Base-by-base conservation (phyloP, 2,329 filamentous ascomycete species). In the Neonectria hederae region DNA sequence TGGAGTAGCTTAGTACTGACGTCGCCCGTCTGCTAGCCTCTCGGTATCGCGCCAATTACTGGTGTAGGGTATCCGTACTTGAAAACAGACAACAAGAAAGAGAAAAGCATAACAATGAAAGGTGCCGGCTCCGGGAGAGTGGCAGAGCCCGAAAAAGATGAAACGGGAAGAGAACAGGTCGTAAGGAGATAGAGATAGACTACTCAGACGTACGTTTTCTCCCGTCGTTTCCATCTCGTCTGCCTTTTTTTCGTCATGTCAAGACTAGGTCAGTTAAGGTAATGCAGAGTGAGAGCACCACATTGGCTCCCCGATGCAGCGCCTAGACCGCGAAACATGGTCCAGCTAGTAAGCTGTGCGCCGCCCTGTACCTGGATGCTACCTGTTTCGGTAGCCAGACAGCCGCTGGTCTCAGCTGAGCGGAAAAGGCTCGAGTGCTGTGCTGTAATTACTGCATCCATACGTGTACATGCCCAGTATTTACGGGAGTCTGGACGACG, bases 291-390 rank as follows among this genome's bases (percentile, higher is more conserved):
- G n/a, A n/a, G n/a, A n/a, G n/a, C n/a, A n/a, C n/a, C n/a, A n/a
- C n/a, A n/a, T n/a, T n/a, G n/a, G n/a, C n/a, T n/a, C n/a, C n/a
- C n/a, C n/a, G n/a, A n/a, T n/a, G n/a, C 24, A 56, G 35, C 35
- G 35, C 35, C 35, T 14, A 8, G 35, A 38, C 35, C 17, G 35
- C 35, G 35, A 38, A 38, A 69, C 55, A 59, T 52, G 59, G 64
- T 62, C 66, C 66, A 66, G 54, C 38, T n/a, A 43, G 58, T 35
- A 63, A 66, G 70, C 69, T 69, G 65, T 71, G 69, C 67, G 62
- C 63, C 54, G 52, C 60, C 60, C 52, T 40, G 59, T 54, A 52
- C 68, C 54, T 55, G 58, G 46, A 52, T 63, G 60, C 66, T 63
- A 57, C 57, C 59, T 57, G 54, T 35, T 56, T 55, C 54, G 1